A percentile compares a stretch with the other conserved stretches of the same genome.
phyloP scores from a whole-genome alignment of 176 grass and related monocot species.

The Tuctoria greenei region DNA sequence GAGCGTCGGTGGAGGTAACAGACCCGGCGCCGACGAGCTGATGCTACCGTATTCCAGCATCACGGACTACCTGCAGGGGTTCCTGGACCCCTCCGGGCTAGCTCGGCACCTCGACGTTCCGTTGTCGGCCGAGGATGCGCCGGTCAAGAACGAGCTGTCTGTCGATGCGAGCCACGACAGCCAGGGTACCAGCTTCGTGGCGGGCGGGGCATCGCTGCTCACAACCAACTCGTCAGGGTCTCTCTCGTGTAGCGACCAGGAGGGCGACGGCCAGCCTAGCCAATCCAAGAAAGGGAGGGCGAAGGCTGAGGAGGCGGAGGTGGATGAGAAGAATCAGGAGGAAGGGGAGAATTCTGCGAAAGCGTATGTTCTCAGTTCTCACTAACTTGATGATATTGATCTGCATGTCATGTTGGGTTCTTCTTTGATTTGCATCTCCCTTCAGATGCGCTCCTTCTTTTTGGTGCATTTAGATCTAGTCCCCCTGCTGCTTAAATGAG shows the following conservation, averaged over 20 bases:
- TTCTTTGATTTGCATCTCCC: constrained; percentile 24
- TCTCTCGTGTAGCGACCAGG: constrained; percentile 65
- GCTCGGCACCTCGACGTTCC: constrained; percentile 29
- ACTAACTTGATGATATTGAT: constrained; percentile 22
- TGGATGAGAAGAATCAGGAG: constrained; percentile 47
- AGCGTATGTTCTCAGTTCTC: constrained; percentile 54
- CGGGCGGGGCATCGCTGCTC: constrained; percentile 34
- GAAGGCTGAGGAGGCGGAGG: constrained; percentile 48
- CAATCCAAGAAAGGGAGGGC: constrained; percentile 61
- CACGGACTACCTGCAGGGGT: constrained; percentile 50
- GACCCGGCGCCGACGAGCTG: constrained; percentile 36
- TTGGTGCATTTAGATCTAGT: constrained; percentile 40
- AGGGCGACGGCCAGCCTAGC: constrained; percentile 50
- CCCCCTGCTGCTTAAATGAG: constrained; percentile 25
- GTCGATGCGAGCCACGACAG: constrained; percentile 51
- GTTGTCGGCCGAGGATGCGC: constrained; percentile 11
- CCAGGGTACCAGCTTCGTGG: constrained; percentile 37
- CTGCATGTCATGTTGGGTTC: constrained; percentile 9
- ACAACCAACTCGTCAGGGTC: constrained; percentile 79
- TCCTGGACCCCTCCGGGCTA: constrained; percentile 42
- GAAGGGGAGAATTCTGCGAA: constrained; percentile 70
- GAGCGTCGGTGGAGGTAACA: not conserved
- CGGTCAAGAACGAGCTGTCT: constrained; percentile 50
- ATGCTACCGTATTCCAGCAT: constrained; percentile 42
- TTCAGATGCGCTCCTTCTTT: constrained; percentile 11